Evolutionary conservation across 768 basidiomycete species (phyloP).

Genomic region (Vararia minispora): DNA sequence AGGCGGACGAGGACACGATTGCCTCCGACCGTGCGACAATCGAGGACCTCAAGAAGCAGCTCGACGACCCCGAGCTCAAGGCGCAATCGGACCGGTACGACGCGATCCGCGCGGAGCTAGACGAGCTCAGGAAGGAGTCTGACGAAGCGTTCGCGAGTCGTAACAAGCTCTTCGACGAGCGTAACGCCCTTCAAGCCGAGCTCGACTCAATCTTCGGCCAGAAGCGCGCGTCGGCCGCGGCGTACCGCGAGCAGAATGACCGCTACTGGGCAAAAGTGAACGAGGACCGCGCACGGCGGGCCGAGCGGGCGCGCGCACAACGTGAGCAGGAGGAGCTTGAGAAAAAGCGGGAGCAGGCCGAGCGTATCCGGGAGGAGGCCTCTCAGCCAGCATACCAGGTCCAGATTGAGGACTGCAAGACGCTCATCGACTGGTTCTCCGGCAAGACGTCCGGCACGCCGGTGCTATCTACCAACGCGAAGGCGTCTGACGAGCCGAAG

Average conservation of each 20-base stretch:
- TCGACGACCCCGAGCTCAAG: constrained; percentile 86
- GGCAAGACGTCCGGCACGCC: constrained; percentile 45
- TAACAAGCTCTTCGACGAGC: constrained; percentile 77
- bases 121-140: constrained; percentile 73
- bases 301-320: constrained; percentile 65
- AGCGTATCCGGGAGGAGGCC: constrained; percentile 84
- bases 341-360: constrained; percentile 70
- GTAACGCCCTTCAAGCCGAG: constrained; percentile 58
- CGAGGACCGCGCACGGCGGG: constrained; percentile 79
- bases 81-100: constrained; percentile 75
- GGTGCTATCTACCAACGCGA: constrained; percentile 31
- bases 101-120: constrained; percentile 73
- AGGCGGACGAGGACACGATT: constrained; percentile 68
- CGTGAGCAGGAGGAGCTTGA: constrained; percentile 66
- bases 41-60: constrained; percentile 72
- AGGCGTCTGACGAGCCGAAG: constrained; percentile 54
- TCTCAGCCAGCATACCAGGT: constrained; percentile 80
- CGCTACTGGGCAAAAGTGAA: constrained; percentile 73
- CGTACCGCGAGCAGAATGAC: constrained; percentile 77
- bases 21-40: constrained; percentile 62
- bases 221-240: constrained; percentile 64
- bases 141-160: constrained; percentile 79
- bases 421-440: constrained; percentile 75
- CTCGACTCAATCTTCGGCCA: constrained; percentile 60
- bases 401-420: constrained; percentile 95